Conservation (phyloP, 2,329 filamentous ascomycete genomes). For the Colletotrichum musicola region DNA sequence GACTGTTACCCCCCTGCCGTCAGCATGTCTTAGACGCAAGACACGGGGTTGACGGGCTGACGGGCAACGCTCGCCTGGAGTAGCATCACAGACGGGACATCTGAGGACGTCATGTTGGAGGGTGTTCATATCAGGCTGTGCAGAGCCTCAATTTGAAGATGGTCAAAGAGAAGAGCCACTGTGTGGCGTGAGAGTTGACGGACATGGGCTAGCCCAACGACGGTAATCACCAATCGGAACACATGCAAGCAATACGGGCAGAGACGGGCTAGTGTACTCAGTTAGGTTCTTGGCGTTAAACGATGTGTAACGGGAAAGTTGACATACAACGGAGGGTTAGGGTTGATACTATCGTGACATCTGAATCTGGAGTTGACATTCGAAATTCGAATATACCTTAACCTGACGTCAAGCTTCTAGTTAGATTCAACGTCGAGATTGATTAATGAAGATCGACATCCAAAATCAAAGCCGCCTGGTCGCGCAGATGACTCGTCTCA, state of each 20-base stretch:
- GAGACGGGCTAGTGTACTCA: too few relatives aligned
- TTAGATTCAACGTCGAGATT: too few relatives aligned
- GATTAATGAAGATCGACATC: too few relatives aligned
- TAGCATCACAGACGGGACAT: not conserved
- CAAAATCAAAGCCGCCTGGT: not conserved
- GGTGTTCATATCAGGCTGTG: not conserved
- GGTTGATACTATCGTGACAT: too few relatives aligned
- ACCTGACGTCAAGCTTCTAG: not conserved
- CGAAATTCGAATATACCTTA: not conserved
- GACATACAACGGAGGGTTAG: too few relatives aligned
- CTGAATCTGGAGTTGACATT: too few relatives aligned
- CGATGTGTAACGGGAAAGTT: too few relatives aligned
- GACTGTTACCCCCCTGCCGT: not conserved
- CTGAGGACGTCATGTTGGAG: too few relatives aligned
- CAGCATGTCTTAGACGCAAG: slow-evolving; percentile 2
- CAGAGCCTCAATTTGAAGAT: slow-evolving; percentile 1
- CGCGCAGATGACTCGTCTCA: not conserved
- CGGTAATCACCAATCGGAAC: too few relatives aligned
- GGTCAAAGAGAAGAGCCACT: not conserved
- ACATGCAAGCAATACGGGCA: too few relatives aligned
- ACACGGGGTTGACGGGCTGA: not conserved
- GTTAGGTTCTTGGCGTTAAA: too few relatives aligned
- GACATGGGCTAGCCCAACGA: too few relatives aligned
- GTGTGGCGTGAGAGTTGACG: not conserved
- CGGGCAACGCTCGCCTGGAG: not conserved